Evolutionary conservation across 345 rosid species (phyloP), one percentile per base, ranked within the genome.

Genomic region (Acer campestre): DNA sequence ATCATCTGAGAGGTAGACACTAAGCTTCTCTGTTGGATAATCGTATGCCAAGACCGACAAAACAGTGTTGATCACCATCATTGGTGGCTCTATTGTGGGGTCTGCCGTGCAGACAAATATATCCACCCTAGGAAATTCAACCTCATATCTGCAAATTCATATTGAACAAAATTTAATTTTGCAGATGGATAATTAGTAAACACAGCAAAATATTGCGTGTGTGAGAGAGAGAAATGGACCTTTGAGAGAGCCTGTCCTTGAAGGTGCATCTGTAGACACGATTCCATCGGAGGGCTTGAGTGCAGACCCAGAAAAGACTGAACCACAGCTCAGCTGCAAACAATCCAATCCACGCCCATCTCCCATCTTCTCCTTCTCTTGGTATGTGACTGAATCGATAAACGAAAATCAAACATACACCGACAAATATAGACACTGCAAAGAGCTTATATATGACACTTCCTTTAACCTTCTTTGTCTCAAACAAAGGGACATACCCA

Each of bases 81-180:
- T 17, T 31, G 97, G 95, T 65, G 95, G 98, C 87, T 94, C 98
- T n/a, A 88, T 79, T 18, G 22, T 79, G 0, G 93, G 94, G 66
- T 90, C 91, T 10, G 94, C 95, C 16, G 94, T 92, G 91, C 94
- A 89, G 7, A 90, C 88, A 44, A 94, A 92, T 6, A 92, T 67
- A 80, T 94, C 98, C 5, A 94, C 82, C 44, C 65, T 82, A 0
- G 97, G 97, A 3, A 89, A 78, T 13, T 82, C 79, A 16, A 79
- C 71, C 68, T 76, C 83, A 16, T 40, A 71, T 48, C 86, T 56
- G 6, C 6, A 4, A 35, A 35, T 35, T 35, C 38, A 35, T 35
- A 35, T 35, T 35, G 38, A 35, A 35, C 38, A 35, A 35, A 35
- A 35, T 35, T 35, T 35, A 35, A 35, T 35, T 35, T 35, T 35